Conservation (phyloP, 257 asterid species). For the Scutellaria barbata region DNA sequence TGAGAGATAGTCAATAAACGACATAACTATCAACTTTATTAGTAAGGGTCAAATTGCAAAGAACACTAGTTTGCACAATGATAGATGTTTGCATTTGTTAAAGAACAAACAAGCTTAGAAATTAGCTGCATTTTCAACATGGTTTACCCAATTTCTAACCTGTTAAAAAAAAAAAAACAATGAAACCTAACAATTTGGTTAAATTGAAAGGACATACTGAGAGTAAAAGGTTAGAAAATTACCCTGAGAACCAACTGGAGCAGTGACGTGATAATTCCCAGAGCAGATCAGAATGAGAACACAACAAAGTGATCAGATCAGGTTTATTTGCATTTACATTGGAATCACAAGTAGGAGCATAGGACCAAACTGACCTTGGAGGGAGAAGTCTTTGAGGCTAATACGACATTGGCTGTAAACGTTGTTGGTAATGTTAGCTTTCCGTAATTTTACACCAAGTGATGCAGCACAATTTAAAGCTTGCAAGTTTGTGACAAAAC, state of each 20-base stretch:
- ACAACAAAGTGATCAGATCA: conserved; percentile 37
- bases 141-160: background rate
- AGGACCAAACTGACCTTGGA: conserved; percentile 75
- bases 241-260: conserved; percentile 85
- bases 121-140: background rate
- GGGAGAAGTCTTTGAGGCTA: conserved; percentile 96
- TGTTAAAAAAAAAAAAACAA: too few species aligned
- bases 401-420: conserved; percentile 75
- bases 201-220: background rate
- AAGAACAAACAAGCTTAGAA: background rate
- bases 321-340: conserved; percentile 14
- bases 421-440: conserved; percentile 72
- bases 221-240: conserved; percentile 30
- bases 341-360: conserved; percentile 11
- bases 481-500: conserved; percentile 94
- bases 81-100: background rate
- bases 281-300: conserved; percentile 45
- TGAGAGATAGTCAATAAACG: background rate
- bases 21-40: background rate
- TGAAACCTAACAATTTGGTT: background rate
- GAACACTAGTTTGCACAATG: conserved; percentile 7
- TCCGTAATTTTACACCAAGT: conserved; percentile 73
- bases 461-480: conserved; percentile 94
- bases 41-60: background rate
- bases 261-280: conserved; percentile 40